Evolutionary conservation across 805 yeast species (phyloP).

Genomic region (Zygosaccharomyces kombuchaensis): DNA sequence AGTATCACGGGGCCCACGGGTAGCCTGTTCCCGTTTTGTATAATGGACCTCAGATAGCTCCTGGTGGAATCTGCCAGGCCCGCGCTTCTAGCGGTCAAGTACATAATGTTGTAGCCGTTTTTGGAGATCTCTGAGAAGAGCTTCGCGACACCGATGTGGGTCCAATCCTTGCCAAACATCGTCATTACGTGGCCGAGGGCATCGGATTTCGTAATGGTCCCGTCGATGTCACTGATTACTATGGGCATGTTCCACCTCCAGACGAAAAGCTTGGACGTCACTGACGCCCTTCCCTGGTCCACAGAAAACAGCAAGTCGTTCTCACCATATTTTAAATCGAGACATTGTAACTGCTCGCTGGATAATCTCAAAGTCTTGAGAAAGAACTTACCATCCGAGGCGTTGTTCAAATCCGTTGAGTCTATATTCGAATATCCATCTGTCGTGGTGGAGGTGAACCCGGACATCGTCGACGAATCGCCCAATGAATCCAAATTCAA

Average conservation of each 20-base stretch:
- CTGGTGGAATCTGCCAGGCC: slow-evolving; percentile 94
- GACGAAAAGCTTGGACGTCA: slow-evolving; percentile 66
- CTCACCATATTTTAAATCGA: slow-evolving; percentile 72
- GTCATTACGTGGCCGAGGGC: slow-evolving; percentile 95
- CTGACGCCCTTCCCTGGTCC: slow-evolving; percentile 74
- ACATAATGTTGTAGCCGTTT: slow-evolving; percentile 91
- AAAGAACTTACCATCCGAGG: slow-evolving; percentile 37
- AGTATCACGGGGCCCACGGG: slow-evolving; percentile 93
- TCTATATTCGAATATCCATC: slow-evolving; percentile 10
- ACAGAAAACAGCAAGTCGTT: slow-evolving; percentile 77
- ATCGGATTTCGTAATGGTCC: slow-evolving; percentile 95
- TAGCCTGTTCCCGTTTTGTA: slow-evolving; percentile 66
- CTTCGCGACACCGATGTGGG: slow-evolving; percentile 92
- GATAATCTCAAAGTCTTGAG: slow-evolving; percentile 89
- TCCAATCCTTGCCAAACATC: slow-evolving; percentile 95
- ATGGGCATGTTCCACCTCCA: slow-evolving; percentile 86
- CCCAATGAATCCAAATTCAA: slow-evolving; percentile 10
- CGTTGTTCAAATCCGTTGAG: slow-evolving; percentile 15
- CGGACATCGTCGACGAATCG: slow-evolving; percentile 10
- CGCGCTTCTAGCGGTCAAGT: slow-evolving; percentile 89
- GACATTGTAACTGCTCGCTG: slow-evolving; percentile 75
- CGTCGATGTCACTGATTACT: slow-evolving; percentile 95
- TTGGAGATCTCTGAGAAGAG: slow-evolving; percentile 78
- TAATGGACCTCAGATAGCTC: slow-evolving; percentile 70
- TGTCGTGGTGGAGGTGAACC: slow-evolving; percentile 14